These are phyloP conservation scores for Cladosporium velox DNA, from an alignment of 2,329 filamentous ascomycete species.

Conservation along the genomic window DNA sequence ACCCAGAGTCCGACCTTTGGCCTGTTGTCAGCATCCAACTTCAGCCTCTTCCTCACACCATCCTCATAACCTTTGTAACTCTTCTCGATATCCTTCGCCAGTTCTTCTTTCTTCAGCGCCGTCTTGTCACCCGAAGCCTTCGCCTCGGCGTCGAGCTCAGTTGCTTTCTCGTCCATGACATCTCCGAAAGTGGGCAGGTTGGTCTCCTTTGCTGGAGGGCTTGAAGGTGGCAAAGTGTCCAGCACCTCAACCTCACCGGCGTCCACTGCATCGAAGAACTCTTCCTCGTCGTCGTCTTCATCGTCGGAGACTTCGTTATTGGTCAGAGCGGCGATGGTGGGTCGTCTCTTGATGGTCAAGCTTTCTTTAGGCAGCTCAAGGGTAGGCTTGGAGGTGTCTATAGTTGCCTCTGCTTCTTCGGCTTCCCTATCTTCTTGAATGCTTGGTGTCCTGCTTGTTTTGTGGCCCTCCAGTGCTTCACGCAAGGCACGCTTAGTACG, in stretches of 20 bases:
- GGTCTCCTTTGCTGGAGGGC: constrained; percentile 20
- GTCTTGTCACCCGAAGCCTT: constrained; percentile 51
- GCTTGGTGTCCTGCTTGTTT: constrained; percentile 10
- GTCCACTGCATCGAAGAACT: constrained; percentile 97
- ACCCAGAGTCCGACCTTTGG: constrained; percentile 97
- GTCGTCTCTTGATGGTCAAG: constrained; percentile 55
- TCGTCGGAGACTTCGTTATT: constrained; percentile 71
- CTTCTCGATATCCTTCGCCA: constrained; percentile 65
- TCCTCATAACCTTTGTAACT: constrained; percentile 93
- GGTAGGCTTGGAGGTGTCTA: constrained; percentile 22
- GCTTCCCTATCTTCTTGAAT: constrained; percentile 14
- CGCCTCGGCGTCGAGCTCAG: constrained; percentile 25
- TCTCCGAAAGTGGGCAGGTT: constrained; percentile 23
- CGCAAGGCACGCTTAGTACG: constrained; percentile 85
- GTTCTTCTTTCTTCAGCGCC: constrained; percentile 43
- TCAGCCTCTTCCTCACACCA: constrained; percentile 74
- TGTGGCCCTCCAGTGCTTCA: constrained; percentile 69
- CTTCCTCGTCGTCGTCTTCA: constrained; percentile 81
- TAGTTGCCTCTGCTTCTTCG: constrained; percentile 5
- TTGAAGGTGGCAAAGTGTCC: constrained; percentile 59
- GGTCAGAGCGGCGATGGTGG: constrained; percentile 68
- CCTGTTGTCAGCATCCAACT: constrained; percentile 87
- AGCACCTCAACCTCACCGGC: constrained; percentile 85
- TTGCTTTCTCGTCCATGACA: constrained; percentile 26
- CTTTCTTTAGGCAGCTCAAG: constrained; percentile 30